phyloP scores from a whole-genome alignment of 2,329 filamentous ascomycete species.

The Macrophomina tecta region DNA sequence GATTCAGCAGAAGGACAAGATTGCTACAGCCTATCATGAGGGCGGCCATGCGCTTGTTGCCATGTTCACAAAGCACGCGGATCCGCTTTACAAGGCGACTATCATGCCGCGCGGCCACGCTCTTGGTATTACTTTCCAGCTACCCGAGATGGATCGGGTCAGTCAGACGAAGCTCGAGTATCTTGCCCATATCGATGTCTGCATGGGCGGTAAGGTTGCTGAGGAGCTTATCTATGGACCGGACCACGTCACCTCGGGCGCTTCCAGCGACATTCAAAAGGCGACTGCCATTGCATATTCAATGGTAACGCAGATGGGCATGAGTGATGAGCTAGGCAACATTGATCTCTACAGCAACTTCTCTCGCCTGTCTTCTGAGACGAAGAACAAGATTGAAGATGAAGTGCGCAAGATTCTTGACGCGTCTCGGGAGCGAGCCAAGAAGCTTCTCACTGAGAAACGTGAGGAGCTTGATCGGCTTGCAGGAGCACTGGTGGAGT shows the following conservation, averaged over 20 bases:
- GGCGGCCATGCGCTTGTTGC: constrained; percentile 92
- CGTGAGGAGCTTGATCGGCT: constrained; percentile 86
- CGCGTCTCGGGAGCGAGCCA: constrained; percentile 78
- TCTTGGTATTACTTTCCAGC: constrained; percentile 83
- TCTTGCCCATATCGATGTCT: constrained; percentile 77
- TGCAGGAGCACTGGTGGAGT: constrained; percentile 88
- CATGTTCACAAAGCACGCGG: constrained; percentile 77
- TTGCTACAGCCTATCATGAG: constrained; percentile 95
- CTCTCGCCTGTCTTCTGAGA: constrained; percentile 80
- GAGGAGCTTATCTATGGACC: constrained; percentile 90
- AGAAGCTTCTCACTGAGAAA: constrained; percentile 72
- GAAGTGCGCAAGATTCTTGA: constrained; percentile 87
- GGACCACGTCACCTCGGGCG: constrained; percentile 91
- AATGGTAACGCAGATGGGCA: constrained; percentile 89
- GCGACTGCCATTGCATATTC: constrained; percentile 83
- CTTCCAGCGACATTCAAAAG: constrained; percentile 78
- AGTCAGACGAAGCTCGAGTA: constrained; percentile 86
- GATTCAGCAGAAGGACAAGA: constrained; percentile 90
- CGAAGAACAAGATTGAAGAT: constrained; percentile 82
- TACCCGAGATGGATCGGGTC: constrained; percentile 93
- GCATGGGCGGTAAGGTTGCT: constrained; percentile 84
- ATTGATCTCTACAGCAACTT: constrained; percentile 87
- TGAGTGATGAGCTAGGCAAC: constrained; percentile 86
- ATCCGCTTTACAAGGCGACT: constrained; percentile 92
- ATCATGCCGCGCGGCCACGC: constrained; percentile 89